Base-by-base conservation (phyloP, 1,284 basidiomycete species). In the Amylostereum chailletii region DNA sequence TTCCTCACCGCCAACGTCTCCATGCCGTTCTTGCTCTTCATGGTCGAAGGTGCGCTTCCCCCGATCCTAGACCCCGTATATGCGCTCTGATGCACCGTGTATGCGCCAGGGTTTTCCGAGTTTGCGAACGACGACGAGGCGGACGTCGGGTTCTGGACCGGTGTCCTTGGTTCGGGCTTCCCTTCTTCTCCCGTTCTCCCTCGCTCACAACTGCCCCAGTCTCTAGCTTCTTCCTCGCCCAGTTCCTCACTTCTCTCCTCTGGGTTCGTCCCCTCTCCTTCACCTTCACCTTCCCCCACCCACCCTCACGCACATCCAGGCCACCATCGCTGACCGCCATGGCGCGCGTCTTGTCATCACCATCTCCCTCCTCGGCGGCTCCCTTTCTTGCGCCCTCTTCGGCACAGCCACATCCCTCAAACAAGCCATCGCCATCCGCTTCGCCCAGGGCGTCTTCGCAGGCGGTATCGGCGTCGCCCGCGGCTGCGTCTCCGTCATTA, bases 371-470 rank as follows among this genome's bases (percentile, higher is more conserved):
- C 66, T 94, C 48, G 93, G 93, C 26, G 90, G 88, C 62, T 83
- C 86, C 0, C 51, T 87, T 40, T 89, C 90, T 10, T 87, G 84
- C 60, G 72, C 85, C 42, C 67, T 86, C 32, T 99, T 98, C 61
- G 95, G 95, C 30, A 93, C 93, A 0, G 81, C 87, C 33, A 86
- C 82, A 9, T 77, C 85, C 4, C 73, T 94, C 10, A 76, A 83
- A 30, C 83, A 94, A 64, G 95, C 94, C 3, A 83, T 98, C 49
- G 82, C 76, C 43, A 84, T 95, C 36, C 81, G 95, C n/a, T 73
- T 99, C 4, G 76, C 92, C 30, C 95, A 99, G 66, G 95, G 95
- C 30, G 79, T 98, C 41, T 99, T 98, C 63, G 94, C 90, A 7
- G 95, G 95, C 11, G 90, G 92, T 10, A 88, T 96, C 34, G 94